A percentile compares a stretch with the other conserved stretches of the same genome.
Evolutionary conservation across 2,329 filamentous ascomycete genomes (phyloP).

Genomic region (Xylariales sp.): DNA sequence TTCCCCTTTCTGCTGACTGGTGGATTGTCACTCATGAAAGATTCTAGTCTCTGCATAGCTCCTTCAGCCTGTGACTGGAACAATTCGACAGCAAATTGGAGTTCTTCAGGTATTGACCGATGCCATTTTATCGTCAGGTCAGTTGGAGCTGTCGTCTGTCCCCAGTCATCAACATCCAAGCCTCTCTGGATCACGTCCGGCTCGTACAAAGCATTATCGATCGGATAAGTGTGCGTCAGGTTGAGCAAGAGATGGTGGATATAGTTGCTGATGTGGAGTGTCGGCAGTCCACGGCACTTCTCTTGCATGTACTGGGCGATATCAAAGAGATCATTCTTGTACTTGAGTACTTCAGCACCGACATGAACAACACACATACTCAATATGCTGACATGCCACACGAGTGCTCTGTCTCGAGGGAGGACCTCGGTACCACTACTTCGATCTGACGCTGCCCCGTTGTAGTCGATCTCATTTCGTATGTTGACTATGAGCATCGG

Average conservation of each 20-base stretch:
- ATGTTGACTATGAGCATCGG: slow-evolving; percentile 90
- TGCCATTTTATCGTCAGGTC: slow-evolving; percentile 90
- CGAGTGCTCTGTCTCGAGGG: slow-evolving; percentile 83
- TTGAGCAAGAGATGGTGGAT: slow-evolving; percentile 95
- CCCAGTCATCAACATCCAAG: slow-evolving; percentile 78
- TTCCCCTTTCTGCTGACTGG: slow-evolving; percentile 87
- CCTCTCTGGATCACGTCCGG: slow-evolving; percentile 67
- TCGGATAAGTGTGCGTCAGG: slow-evolving; percentile 87
- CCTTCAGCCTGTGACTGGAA: slow-evolving; percentile 79
- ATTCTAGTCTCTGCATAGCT: slow-evolving; percentile 68
- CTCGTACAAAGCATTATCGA: slow-evolving; percentile 85
- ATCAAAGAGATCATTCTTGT: slow-evolving; percentile 82
- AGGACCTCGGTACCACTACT: slow-evolving; percentile 92
- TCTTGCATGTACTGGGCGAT: slow-evolving; percentile 96
- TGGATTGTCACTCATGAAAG: slow-evolving; percentile 76
- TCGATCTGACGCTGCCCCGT: slow-evolving; percentile 89
- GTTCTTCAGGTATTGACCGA: slow-evolving; percentile 70
- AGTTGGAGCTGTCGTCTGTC: slow-evolving; percentile 66
- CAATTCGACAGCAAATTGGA: slow-evolving; percentile 83
- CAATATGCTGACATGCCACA: slow-evolving; percentile 96
- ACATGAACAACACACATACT: slow-evolving; percentile 99
- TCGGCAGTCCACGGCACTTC: slow-evolving; percentile 87
- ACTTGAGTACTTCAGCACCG: slow-evolving; percentile 80
- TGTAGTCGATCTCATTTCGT: slow-evolving; percentile 93
- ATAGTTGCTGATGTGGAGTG: slow-evolving; percentile 95